phyloP scores from a whole-genome alignment of 345 rosid genomes.

The Physaria fendleri region DNA sequence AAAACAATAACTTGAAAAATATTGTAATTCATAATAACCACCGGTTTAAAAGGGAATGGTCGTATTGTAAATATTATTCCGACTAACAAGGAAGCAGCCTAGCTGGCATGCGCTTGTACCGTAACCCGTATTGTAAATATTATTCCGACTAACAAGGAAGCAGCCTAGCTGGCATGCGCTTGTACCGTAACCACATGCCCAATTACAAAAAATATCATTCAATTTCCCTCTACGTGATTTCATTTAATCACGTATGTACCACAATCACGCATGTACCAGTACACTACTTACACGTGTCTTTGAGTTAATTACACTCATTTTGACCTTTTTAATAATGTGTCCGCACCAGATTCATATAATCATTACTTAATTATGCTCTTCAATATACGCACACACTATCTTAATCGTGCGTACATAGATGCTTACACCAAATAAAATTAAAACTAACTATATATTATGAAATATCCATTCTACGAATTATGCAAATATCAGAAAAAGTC shows the following conservation, averaged over 20 bases:
- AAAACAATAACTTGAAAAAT: background rate
- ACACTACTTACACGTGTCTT: constrained; percentile 2
- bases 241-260: constrained; percentile 13
- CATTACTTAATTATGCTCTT: constrained; percentile 12
- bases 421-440: background rate
- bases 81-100: constrained; percentile 2
- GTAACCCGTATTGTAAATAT: constrained; percentile 13
- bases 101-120: constrained; percentile 22
- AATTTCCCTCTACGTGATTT: constrained; percentile 23
- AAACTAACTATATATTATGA: background rate
- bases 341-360: constrained; percentile 20
- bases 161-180: constrained; percentile 20
- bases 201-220: background rate
- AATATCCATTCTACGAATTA: background rate
- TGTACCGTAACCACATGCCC: constrained; percentile 23
- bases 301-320: constrained; percentile 9
- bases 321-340: constrained; percentile 17
- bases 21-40: background rate
- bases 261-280: constrained; percentile 18
- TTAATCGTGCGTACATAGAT: constrained; percentile 27
- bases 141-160: background rate
- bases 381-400: constrained; percentile 15
- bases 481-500: no score
- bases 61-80: background rate
- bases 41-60: constrained; percentile 8